Evolutionary conservation across 2,329 filamentous ascomycete species (phyloP).

Genomic region (Epichloe aotearoae): DNA sequence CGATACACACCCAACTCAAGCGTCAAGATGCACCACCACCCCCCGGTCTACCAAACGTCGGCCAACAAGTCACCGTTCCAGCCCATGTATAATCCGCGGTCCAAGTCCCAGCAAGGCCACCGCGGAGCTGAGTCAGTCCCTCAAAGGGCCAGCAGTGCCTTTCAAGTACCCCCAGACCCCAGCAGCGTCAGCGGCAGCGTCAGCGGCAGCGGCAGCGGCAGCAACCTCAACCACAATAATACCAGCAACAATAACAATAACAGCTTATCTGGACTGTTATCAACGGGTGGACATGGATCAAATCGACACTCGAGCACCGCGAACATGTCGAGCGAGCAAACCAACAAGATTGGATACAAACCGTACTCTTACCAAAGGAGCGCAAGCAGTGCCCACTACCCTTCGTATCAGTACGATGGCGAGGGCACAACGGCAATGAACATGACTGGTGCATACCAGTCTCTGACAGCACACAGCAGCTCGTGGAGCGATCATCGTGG

Average conservation of each 20-base stretch:
- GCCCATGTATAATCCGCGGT: slow-evolving; percentile 12
- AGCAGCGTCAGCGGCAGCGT: not conserved
- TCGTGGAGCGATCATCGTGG: not conserved
- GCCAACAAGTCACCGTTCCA: slow-evolving; percentile 17
- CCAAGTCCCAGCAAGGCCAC: slow-evolving; percentile 23
- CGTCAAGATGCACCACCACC: slow-evolving; percentile 13
- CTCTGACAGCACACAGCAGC: not conserved
- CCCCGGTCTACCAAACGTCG: slow-evolving; percentile 10
- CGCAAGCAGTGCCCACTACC: not conserved
- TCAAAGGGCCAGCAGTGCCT: slow-evolving; percentile 3
- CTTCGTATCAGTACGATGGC: not conserved
- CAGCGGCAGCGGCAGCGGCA: not conserved
- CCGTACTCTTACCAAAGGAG: slow-evolving; percentile 19
- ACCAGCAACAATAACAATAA: not conserved
- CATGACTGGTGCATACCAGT: not conserved
- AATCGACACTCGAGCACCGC: slow-evolving; percentile 4
- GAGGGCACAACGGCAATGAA: not conserved
- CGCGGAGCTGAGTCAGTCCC: not conserved
- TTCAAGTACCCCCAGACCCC: slow-evolving; percentile 3
- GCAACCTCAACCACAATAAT: not conserved
- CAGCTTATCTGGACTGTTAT: not conserved
- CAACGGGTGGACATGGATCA: not conserved
- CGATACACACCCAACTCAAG: slow-evolving; percentile 13
- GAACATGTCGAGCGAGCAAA: slow-evolving; percentile 4
- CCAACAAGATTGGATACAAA: slow-evolving; percentile 16